phyloP scores from a whole-genome alignment of 257 asterid species.

The Nicotiana noctiflora region DNA sequence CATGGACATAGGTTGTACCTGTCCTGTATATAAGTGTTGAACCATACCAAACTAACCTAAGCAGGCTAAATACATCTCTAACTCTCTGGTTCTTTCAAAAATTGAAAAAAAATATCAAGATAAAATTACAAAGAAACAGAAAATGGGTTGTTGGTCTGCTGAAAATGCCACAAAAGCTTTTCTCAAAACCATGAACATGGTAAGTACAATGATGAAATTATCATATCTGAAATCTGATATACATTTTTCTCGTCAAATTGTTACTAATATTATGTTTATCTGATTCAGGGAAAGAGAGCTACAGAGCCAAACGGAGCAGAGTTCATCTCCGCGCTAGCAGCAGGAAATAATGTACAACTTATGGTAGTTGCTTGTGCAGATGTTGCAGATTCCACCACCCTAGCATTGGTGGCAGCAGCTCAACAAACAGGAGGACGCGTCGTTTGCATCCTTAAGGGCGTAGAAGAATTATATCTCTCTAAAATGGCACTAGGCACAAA shows the following conservation, averaged over 20 bases:
- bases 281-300: constrained; percentile 43
- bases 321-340: constrained; percentile 84
- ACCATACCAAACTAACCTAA: neutral
- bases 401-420: constrained; percentile 69
- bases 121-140: neutral
- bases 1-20: neutral
- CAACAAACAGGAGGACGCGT: constrained; percentile 78
- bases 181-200: constrained; percentile 75
- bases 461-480: constrained; percentile 33
- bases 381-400: constrained; percentile 50
- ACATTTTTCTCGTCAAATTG: neutral
- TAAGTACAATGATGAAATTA: constrained; percentile 14
- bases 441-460: constrained; percentile 50
- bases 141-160: constrained; percentile 84
- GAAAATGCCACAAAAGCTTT: constrained; percentile 88
- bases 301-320: constrained; percentile 71
- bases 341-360: constrained; percentile 69
- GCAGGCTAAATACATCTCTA: neutral
- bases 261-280: neutral
- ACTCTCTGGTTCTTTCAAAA: constrained; percentile 9
- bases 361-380: constrained; percentile 54
- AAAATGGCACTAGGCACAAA: constrained; percentile 17
- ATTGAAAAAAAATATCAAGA: neutral
- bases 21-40: neutral
- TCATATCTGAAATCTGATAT: neutral